Evolutionary conservation across 2,329 filamentous ascomycete genomes (phyloP).

Genomic region (Alternaria brassicicola): DNA sequence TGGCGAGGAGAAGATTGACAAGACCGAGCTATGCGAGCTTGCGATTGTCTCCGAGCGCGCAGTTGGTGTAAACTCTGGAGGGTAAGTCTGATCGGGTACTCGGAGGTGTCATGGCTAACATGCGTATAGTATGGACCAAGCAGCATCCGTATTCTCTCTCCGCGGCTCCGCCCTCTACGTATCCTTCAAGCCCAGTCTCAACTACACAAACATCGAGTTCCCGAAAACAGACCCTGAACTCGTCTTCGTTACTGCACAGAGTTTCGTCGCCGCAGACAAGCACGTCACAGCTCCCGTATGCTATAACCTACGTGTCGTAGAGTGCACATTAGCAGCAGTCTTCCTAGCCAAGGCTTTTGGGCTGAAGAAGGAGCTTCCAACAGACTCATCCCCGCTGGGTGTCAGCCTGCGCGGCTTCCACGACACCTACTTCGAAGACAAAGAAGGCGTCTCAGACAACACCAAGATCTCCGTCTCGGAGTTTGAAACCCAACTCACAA

Average conservation of each 20-base stretch:
- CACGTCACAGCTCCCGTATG: slow-evolving; percentile 90
- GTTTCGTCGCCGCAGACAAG: slow-evolving; percentile 92
- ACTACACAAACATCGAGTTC: slow-evolving; percentile 78
- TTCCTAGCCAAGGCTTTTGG: slow-evolving; percentile 66
- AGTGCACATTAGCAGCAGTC: slow-evolving; percentile 85
- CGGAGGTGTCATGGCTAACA: slow-evolving; percentile 25
- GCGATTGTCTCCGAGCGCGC: slow-evolving; percentile 93
- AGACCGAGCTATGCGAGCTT: slow-evolving; percentile 88
- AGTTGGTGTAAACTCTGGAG: slow-evolving; percentile 95
- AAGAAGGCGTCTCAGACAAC: slow-evolving; percentile 55
- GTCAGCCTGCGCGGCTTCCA: slow-evolving; percentile 88
- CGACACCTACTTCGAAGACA: slow-evolving; percentile 72
- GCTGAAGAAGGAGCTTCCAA: slow-evolving; percentile 66
- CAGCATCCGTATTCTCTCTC: slow-evolving; percentile 90
- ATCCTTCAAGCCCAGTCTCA: slow-evolving; percentile 80
- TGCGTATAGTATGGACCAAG: slow-evolving; percentile 83
- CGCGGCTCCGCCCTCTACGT: slow-evolving; percentile 88
- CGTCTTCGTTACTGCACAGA: slow-evolving; percentile 92
- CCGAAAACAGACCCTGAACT: slow-evolving; percentile 81
- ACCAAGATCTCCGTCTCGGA: slow-evolving; percentile 53
- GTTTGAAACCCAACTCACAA: slow-evolving; percentile 69
- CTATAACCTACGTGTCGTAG: slow-evolving; percentile 96
- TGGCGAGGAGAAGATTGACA: slow-evolving; percentile 77
- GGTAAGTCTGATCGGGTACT: slow-evolving; percentile 58
- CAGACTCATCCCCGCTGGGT: slow-evolving; percentile 81